Base-by-base conservation (phyloP, 2,329 filamentous ascomycete species). In the Nemania serpens region DNA sequence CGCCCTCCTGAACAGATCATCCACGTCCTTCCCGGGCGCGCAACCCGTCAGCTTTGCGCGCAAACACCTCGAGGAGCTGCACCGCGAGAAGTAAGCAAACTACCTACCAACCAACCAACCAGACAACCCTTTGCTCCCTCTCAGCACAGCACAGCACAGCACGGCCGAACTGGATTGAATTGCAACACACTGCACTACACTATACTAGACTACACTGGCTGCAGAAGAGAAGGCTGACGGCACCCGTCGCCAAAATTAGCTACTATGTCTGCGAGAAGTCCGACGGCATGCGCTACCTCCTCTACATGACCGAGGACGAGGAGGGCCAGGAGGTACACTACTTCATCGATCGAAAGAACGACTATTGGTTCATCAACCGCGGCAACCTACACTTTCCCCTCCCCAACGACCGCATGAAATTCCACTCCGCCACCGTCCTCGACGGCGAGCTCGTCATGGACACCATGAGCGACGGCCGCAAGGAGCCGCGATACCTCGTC, bases 261-360 rank as follows among this genome's bases (percentile, higher is more conserved):
- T 99, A 98, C 80, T 99, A 93, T 74, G 90, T 99, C 66, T 97
- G 94, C 81, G 95, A 99, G 78, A 99, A 99, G 80, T 97, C 94
- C 1, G 95, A 99, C 74, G 95, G 95, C 56, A 91, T 98, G 65
- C 88, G 95, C 65, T 97, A 96, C 75, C 85, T 99, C n/a, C 85
- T 99, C 66, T 98, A 96, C 80, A 87, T 95, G 66, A 92, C 91
- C 52, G 75, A 80, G 7, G 88, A 89, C 72, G 83, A 87, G 43
- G 74, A 79, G 5, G 80, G 79, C 55, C 67, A 73, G 50, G 92
- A 96, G 74, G 84, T 88, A 22, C 91, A 95, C 73, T 97, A 97
- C 79, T 83, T 99, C 58, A 97, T 99, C 77, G 94, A 99, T 78
- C 92, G 95, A 73, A 96, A 93, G 78, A 98, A 99, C 78, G 93